Evolutionary conservation across 2,329 filamentous ascomycete genomes (phyloP), one percentile per base, ranked within the genome.

Genomic region (Amauroascus verrucosus): DNA sequence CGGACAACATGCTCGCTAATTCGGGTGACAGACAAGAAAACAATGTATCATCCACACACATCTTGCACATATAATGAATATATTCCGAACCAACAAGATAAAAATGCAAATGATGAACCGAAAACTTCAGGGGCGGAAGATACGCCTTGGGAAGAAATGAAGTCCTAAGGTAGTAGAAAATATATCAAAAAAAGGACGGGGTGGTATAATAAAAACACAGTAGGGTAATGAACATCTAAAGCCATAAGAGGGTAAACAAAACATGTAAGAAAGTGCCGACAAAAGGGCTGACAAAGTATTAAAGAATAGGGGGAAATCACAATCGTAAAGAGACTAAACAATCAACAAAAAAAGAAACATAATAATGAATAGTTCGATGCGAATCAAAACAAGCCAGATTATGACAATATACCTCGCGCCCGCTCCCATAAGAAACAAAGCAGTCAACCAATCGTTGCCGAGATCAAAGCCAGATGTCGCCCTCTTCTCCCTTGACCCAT

Each of bases 401-500:
- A 48, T 48, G 30, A 48, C 5, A 48, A 48, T 18, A 26, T 5
- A 35, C 22, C 33, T 26, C 46, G 16, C 46, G 32, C 46, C 46
- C 30, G 46, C 46, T 48, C 33, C 46, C 32, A n/a, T 26, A 24
- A 22, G 22, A 38, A 22, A 45, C 3, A 14, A 16, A 45, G 26
- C 7, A 38, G 38, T 48, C 30, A n/a, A 37, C 16, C 20, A 26
- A 38, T 24, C 18, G 13, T 20, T 43, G 18, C 22, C 13, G 28
- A 13, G 26, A 24, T 59, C 49, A 59, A 51, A 98, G 77, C 77
- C 88, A 93, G 60, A 98, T 95, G 74, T 98, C 93, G 7, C 91
- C 90, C n/a, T 86, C 84, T 69, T 88, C 81, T 11, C 88, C 90
- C 38, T 74, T 76, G 37, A 90, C 88, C 91, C 93, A 98, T 65